phyloP scores from a whole-genome alignment of 2,329 filamentous ascomycete genomes.

The Aspergillus sp. region DNA sequence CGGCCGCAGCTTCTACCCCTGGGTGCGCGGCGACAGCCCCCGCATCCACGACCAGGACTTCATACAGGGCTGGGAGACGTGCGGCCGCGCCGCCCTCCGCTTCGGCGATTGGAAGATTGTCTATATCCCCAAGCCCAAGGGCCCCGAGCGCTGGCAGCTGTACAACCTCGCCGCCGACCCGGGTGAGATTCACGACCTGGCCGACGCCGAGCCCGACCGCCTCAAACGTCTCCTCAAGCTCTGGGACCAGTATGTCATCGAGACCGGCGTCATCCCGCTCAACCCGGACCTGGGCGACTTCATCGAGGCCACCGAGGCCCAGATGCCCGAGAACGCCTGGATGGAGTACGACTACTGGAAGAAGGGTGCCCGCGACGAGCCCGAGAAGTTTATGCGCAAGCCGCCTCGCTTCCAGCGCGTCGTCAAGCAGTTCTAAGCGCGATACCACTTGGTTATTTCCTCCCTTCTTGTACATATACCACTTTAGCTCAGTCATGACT shows the following conservation, averaged over 20 bases:
- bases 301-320: constrained; percentile 60
- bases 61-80: constrained; percentile 58
- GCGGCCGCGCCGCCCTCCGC: constrained; percentile 54
- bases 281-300: constrained; percentile 59
- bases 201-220: constrained; percentile 41
- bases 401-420: constrained; percentile 35
- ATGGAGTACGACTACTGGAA: constrained; percentile 68
- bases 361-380: constrained; percentile 50
- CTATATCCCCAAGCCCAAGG: constrained; percentile 57
- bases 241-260: constrained; percentile 59
- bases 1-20: constrained; percentile 48
- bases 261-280: constrained; percentile 60
- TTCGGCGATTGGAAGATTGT: constrained; percentile 59
- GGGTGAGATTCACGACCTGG: constrained; percentile 51
- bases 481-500: not conserved
- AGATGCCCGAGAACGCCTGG: constrained; percentile 66
- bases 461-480: not conserved
- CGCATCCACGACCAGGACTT: constrained; percentile 53
- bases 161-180: constrained; percentile 55
- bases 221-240: constrained; percentile 51
- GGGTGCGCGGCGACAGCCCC: constrained; percentile 32
- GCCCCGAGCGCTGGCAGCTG: constrained; percentile 57
- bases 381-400: constrained; percentile 43
- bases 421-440: constrained; percentile 32
- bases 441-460: not conserved